phyloP scores from a whole-genome alignment of 2,329 filamentous ascomycete genomes.

The Aspergillus sp. region DNA sequence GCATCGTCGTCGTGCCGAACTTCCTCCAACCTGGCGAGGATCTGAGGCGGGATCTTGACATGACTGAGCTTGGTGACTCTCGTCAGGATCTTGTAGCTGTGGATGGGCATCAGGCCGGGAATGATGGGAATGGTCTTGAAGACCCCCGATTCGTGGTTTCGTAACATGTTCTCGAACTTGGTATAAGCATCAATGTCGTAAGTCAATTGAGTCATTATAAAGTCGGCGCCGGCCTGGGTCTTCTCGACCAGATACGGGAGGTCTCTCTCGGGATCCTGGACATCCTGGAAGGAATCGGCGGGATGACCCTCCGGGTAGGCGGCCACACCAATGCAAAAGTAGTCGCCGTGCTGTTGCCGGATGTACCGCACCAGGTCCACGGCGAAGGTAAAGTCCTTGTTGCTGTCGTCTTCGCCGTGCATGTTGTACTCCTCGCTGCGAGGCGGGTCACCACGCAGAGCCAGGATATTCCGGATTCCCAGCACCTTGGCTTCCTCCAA shows the following conservation, averaged over 20 bases:
- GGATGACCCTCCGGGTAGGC: conserved; percentile 95
- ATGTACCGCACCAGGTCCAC: conserved; percentile 90
- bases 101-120: conserved; percentile 94
- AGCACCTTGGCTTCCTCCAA: conserved; percentile 86
- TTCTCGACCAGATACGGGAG: conserved; percentile 89
- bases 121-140: conserved; percentile 90
- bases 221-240: conserved; percentile 86
- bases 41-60: conserved; percentile 70
- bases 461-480: conserved; percentile 91
- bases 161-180: conserved; percentile 71
- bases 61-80: conserved; percentile 93
- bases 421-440: conserved; percentile 82
- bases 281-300: conserved; percentile 84
- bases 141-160: conserved; percentile 76
- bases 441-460: conserved; percentile 86
- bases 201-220: conserved; percentile 98
- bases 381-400: conserved; percentile 83
- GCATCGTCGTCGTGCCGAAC: conserved; percentile 48
- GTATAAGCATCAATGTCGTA: conserved; percentile 85
- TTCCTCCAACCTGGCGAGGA: conserved; percentile 62
- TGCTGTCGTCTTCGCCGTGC: conserved; percentile 59
- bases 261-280: conserved; percentile 65
- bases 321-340: conserved; percentile 94
- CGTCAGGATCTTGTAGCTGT: conserved; percentile 94
- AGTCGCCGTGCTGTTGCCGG: conserved; percentile 78